Conservation (phyloP, 306 rosid species). For the Cicer judaicum region DNA sequence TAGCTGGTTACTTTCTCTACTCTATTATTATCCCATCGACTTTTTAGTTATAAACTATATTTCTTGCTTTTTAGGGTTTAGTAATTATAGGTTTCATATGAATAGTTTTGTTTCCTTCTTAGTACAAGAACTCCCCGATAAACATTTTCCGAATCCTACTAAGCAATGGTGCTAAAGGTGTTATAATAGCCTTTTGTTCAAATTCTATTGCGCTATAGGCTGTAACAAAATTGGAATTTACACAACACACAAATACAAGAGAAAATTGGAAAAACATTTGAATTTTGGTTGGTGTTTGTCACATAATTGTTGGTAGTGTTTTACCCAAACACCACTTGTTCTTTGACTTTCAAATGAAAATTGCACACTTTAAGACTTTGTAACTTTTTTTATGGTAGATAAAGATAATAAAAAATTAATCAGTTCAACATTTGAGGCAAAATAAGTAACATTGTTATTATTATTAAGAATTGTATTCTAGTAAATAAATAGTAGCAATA, state of each 20-base stretch:
- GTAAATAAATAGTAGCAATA: constrained; percentile 6
- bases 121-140: too few relatives aligned
- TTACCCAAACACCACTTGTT: background rate
- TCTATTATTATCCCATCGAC: background rate
- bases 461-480: constrained; percentile 18
- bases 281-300: background rate
- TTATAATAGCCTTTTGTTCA: too few relatives aligned
- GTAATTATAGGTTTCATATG: background rate
- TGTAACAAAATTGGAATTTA: too few relatives aligned
- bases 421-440: background rate
- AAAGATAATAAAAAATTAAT: background rate
- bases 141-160: too few relatives aligned
- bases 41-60: background rate
- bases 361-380: background rate
- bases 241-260: background rate
- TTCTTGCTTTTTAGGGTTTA: background rate
- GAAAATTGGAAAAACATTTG: background rate
- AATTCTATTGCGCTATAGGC: too few relatives aligned
- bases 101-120: background rate
- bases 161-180: too few relatives aligned
- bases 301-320: background rate
- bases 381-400: background rate
- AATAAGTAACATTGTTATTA: background rate
- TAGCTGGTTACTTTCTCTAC: constrained; percentile 31
- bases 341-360: background rate